phyloP scores from a whole-genome alignment of 768 basidiomycete genomes.

The Suillus lakei region DNA sequence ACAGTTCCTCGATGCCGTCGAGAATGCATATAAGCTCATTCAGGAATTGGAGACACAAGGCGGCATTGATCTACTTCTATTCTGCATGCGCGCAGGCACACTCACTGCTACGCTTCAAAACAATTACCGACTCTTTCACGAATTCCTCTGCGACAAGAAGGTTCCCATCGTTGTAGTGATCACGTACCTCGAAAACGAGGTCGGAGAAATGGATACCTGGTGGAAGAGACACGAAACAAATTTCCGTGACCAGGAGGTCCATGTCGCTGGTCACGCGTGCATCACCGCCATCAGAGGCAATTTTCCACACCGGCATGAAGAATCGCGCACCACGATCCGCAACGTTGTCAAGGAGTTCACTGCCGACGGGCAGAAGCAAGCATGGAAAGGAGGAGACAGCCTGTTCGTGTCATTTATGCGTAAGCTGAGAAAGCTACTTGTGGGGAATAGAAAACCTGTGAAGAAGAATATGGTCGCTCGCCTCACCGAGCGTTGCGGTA shows the following conservation, averaged over 20 bases:
- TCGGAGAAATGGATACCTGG: conserved; percentile 39
- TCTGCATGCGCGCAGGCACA: conserved; percentile 43
- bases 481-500: conserved; percentile 31
- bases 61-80: conserved; percentile 46
- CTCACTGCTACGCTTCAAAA: conserved; percentile 39
- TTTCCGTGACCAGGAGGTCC: conserved; percentile 37
- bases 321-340: conserved; percentile 34
- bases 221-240: conserved; percentile 38
- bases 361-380: conserved; percentile 27
- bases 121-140: conserved; percentile 44
- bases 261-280: conserved; percentile 41
- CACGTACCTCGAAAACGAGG: conserved; percentile 44
- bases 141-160: conserved; percentile 42
- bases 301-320: conserved; percentile 16
- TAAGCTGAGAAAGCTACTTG: conserved; percentile 18
- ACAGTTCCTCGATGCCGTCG: conserved; percentile 30
- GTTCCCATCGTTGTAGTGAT: conserved; percentile 45
- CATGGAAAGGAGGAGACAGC: conserved; percentile 27
- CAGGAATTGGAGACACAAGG: conserved; percentile 32
- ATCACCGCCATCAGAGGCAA: conserved; percentile 39
- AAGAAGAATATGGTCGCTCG: conserved; percentile 26
- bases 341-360: conserved; percentile 23
- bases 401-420: conserved; percentile 21
- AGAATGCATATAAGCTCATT: conserved; percentile 38
- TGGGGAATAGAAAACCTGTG: conserved; percentile 20